phyloP scores from a whole-genome alignment of 164 flowering plant species.

The Sedum album region DNA sequence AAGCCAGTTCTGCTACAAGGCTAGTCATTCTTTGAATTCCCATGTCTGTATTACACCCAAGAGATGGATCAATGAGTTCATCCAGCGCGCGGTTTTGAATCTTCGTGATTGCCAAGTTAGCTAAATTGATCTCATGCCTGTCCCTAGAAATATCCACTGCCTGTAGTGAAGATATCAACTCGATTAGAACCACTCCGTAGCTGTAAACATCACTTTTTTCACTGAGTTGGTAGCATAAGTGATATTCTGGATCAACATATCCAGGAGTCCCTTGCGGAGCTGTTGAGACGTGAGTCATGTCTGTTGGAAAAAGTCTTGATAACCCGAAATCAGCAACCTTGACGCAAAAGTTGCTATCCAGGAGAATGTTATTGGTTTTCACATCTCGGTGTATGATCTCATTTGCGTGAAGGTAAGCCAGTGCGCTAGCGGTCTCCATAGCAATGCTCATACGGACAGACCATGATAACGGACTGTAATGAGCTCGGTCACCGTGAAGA shows the following conservation, averaged over 20 bases:
- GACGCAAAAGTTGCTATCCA: neutral
- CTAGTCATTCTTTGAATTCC: neutral
- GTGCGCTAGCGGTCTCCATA: neutral
- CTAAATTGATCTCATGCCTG: neutral
- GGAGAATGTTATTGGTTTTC: neutral
- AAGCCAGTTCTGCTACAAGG: neutral
- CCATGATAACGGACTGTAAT: neutral
- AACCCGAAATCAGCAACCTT: neutral
- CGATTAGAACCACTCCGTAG: neutral
- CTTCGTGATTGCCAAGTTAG: neutral
- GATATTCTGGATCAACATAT: neutral
- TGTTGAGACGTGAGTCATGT: neutral
- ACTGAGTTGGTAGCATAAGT: neutral
- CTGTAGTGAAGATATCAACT: neutral
- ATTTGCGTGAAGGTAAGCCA: neutral
- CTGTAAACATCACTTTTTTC: slow-evolving; percentile 1
- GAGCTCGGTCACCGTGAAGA: neutral
- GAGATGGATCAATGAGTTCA: neutral
- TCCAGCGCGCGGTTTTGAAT: neutral
- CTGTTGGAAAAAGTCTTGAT: neutral
- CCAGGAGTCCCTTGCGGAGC: slow-evolving; percentile 1
- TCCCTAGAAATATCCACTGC: neutral
- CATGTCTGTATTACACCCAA: neutral
- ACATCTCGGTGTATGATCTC: slow-evolving; percentile 1
- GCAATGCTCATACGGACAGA: slow-evolving; percentile 1